Conservation (phyloP, 2,329 filamentous ascomycete genomes). For the Diatrype stigma region DNA sequence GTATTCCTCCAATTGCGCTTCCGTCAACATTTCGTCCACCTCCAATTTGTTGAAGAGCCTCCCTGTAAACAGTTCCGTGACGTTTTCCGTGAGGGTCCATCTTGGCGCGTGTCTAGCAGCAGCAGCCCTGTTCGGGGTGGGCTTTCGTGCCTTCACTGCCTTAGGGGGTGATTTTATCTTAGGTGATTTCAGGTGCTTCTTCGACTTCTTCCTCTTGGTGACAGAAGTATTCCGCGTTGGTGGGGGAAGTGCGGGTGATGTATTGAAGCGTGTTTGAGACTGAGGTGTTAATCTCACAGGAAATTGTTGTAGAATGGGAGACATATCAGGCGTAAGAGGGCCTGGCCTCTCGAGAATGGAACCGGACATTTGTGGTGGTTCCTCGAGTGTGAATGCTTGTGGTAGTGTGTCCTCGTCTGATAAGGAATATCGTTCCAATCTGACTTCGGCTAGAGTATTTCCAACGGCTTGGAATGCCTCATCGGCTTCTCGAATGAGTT, state of each 20-base stretch:
- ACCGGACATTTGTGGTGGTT: not conserved
- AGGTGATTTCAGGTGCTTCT: conserved; percentile 28
- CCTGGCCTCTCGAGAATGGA: conserved; percentile 22
- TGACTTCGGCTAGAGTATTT: conserved; percentile 35
- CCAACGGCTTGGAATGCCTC: conserved; percentile 45
- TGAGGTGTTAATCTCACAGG: conserved; percentile 13
- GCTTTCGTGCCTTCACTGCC: conserved; percentile 22
- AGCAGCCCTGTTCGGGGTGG: conserved; percentile 18
- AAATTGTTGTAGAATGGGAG: conserved; percentile 14
- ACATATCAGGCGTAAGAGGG: conserved; percentile 21
- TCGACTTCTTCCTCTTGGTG: conserved; percentile 37
- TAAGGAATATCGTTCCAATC: conserved; percentile 22
- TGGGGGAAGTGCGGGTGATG: conserved; percentile 15
- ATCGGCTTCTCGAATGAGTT: conserved; percentile 46
- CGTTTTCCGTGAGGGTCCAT: conserved; percentile 53
- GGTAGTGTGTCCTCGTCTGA: conserved; percentile 22
- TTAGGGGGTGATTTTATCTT: not conserved
- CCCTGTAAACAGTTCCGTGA: conserved; percentile 53
- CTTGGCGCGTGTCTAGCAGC: conserved; percentile 32
- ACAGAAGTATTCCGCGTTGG: conserved; percentile 27
- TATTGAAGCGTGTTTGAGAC: conserved; percentile 1
- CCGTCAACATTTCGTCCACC: conserved; percentile 56
- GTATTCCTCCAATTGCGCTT: conserved; percentile 45
- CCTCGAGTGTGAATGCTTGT: conserved; percentile 12
- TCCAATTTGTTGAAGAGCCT: conserved; percentile 53